Conservation (phyloP, 148 eudicot species). For the Pouteria glomerata region DNA sequence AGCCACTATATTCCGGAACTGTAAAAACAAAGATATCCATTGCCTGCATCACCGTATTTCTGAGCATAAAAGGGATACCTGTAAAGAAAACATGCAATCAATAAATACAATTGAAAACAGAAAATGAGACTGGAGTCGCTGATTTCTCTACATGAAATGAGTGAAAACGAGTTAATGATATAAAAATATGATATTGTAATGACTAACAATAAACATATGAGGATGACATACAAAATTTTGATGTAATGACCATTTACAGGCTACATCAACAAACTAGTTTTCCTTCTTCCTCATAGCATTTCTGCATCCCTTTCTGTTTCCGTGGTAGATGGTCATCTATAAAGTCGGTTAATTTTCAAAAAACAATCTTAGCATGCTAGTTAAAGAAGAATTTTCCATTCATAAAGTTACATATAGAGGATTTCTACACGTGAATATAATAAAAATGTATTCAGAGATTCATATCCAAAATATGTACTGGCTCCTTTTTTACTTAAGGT, state of each 20-base stretch:
- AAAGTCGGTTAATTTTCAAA: no score
- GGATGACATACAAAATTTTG: not conserved
- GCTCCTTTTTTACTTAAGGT: no score
- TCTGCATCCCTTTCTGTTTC: no score
- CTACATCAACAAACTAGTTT: not conserved
- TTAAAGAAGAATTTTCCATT: no score
- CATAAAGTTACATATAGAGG: no score
- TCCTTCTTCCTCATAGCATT: not conserved
- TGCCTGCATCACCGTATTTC: not conserved
- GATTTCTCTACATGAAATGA: not conserved
- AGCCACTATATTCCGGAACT: not conserved
- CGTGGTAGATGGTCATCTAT: no score
- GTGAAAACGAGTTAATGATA: not conserved
- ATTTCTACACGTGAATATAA: no score
- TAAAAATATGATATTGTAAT: not conserved
- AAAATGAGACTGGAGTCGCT: not conserved
- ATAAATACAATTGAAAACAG: not conserved
- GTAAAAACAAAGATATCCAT: not conserved
- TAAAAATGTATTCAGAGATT: no score
- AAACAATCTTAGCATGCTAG: no score
- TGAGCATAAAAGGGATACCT: not conserved
- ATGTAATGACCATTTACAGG: not conserved
- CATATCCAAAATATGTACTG: no score
- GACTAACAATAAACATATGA: not conserved
- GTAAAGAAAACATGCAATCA: not conserved